These are phyloP conservation scores for Colletotrichum sp. DNA, from an alignment of 2,329 filamentous ascomycete genomes.

Conservation along the genomic window DNA sequence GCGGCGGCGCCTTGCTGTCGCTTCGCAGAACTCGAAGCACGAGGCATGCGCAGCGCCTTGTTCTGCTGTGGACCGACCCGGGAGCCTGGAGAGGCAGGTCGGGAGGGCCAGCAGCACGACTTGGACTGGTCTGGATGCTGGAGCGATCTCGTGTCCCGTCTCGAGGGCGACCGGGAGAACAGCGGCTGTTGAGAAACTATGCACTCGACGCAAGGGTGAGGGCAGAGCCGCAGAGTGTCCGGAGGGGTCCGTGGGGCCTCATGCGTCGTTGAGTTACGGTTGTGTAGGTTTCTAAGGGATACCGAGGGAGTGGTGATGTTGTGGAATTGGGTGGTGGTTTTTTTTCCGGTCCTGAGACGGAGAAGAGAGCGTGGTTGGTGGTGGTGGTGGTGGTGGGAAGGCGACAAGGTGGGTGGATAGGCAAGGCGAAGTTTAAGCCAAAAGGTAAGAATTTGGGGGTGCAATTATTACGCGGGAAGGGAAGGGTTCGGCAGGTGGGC, in stretches of 20 bases:
- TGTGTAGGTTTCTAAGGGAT: background rate
- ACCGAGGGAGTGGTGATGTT: background rate
- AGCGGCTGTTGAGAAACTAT: conserved; percentile 11
- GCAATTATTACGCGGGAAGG: conserved; percentile 1
- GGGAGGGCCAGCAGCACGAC: conserved; percentile 38
- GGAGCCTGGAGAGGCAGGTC: conserved; percentile 34
- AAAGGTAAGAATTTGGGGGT: background rate
- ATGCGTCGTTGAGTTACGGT: conserved; percentile 6
- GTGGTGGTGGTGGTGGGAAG: background rate
- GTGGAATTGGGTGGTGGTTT: conserved; percentile 4
- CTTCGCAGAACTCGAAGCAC: conserved; percentile 62
- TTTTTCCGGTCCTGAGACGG: background rate
- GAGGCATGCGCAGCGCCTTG: conserved; percentile 61
- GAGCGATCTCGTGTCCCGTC: conserved; percentile 8
- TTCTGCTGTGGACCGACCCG: conserved; percentile 41
- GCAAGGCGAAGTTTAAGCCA: background rate
- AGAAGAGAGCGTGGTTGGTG: background rate
- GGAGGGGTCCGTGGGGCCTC: conserved; percentile 1
- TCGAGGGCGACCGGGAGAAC: conserved; percentile 22
- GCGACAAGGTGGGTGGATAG: background rate
- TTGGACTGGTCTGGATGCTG: conserved; percentile 18
- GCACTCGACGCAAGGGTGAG: conserved; percentile 17
- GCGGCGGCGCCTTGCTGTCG: conserved; percentile 64
- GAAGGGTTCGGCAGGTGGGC: background rate
- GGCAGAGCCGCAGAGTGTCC: conserved; percentile 4